Base-by-base conservation (phyloP, 345 rosid species). In the Eucalyptus dawsonii region DNA sequence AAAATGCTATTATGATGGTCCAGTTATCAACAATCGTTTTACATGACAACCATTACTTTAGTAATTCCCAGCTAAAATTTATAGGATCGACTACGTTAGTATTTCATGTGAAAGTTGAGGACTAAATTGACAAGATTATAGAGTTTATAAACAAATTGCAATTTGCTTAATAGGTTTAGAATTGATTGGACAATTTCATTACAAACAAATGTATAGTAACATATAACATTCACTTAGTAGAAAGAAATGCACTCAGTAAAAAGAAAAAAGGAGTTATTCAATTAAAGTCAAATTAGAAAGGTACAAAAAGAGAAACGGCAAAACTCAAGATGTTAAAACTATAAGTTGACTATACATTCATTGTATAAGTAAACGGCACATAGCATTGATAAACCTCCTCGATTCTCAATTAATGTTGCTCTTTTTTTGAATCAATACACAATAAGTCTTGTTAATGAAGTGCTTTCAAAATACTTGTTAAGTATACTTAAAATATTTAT, bases 11-110 rank as follows among this genome's bases (percentile, higher is more conserved):
- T 24, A 9, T 24, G 62, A 56, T 10, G 29, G 62, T 56, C 27
- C 1, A 10, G 6, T 56, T 10, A 56, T 22, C 27, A 24, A 9
- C 0, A 1, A 56, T 24, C 6, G 3, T 56, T 56, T 3, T 56
- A 56, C 27, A 10, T 56, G 29, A 24, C 62, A 56, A 56, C 3
- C 27, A 24, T 24, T 22, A 24, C 1, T 11, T 56, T 24, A 56
- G 27, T 9, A 56, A 56, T 56, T 56, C 13, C 62, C 2, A 24
- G 27, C 29, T 22, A 56, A 56, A 24, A 24, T 56, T 56, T 4
- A 56, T 56, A 9, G 29, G 62, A 56, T 4, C 2, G 62, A 56
- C 62, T 2, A 56, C 29, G 4, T 21, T 10, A 56, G 13, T 22
- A 24, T 24, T 56, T 56, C 13, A 4, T 56, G 13, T 9, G 27